These are phyloP conservation scores for Triglochin maritima DNA, from an alignment of 106 monocot species.

Conservation along the genomic window DNA sequence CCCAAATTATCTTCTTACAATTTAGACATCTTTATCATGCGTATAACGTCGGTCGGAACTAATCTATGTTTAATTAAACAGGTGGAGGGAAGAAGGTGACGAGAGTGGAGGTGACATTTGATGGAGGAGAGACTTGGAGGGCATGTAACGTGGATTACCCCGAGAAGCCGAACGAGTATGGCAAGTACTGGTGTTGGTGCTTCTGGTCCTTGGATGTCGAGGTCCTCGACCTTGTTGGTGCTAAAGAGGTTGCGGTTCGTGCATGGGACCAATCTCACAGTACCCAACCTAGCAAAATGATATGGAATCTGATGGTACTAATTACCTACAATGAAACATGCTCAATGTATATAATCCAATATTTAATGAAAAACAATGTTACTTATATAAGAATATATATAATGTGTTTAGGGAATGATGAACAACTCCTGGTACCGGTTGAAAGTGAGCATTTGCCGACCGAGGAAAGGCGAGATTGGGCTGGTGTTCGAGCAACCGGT, in stretches of 20 bases:
- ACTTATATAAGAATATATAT: too few relatives aligned
- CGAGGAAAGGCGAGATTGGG: conserved; percentile 53
- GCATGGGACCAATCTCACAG: conserved; percentile 90
- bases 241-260: conserved; percentile 73
- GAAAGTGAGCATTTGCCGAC: conserved; percentile 47
- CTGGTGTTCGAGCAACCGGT: conserved; percentile 89
- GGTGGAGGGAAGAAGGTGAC: conserved; percentile 93
- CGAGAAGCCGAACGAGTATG: conserved; percentile 84
- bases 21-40: too few relatives aligned
- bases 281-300: conserved; percentile 91
- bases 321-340: too few relatives aligned
- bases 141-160: conserved; percentile 53
- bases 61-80: not conserved
- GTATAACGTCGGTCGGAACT: too few relatives aligned
- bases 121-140: conserved; percentile 82
- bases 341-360: too few relatives aligned
- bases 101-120: conserved; percentile 83
- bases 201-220: conserved; percentile 85
- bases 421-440: conserved; percentile 97
- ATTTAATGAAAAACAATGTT: not conserved
- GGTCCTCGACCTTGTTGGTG: conserved; percentile 44
- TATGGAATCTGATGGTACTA: conserved; percentile 85
- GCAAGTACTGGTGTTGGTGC: conserved; percentile 99
- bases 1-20: too few relatives aligned
- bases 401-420: conserved; percentile 81